A percentile compares a stretch with the other conserved stretches of the same genome.
Conservation (phyloP, 129 eudicot species). For the Flaveria robusta region DNA sequence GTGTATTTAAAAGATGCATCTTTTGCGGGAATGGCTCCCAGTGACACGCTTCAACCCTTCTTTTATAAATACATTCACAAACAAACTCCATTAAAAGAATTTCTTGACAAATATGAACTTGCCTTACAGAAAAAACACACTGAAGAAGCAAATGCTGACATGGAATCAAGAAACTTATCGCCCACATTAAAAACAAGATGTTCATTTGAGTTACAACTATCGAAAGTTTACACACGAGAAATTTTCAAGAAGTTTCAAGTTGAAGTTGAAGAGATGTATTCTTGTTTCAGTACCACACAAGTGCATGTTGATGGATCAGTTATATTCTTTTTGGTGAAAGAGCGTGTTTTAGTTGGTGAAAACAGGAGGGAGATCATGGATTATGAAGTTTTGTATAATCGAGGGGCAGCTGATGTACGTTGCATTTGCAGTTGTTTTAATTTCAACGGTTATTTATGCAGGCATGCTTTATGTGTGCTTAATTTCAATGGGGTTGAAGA, state of each 20-base stretch:
- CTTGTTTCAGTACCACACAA: conserved; percentile 89
- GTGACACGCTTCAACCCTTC: conserved; percentile 55
- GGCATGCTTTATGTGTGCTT: conserved; percentile 83
- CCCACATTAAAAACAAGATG: conserved; percentile 72
- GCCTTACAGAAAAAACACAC: conserved; percentile 78
- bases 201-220: conserved; percentile 77
- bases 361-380: conserved; percentile 72
- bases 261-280: conserved; percentile 96
- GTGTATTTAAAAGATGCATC: conserved; percentile 68
- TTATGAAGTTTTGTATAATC: conserved; percentile 73
- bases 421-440: conserved; percentile 91
- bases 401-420: conserved; percentile 73
- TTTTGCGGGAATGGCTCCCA: conserved; percentile 76
- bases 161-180: conserved; percentile 60
- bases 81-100: conserved; percentile 90
- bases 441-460: conserved; percentile 75
- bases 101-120: conserved; percentile 88
- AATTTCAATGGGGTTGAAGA: conserved; percentile 84
- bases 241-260: conserved; percentile 67
- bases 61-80: conserved; percentile 76
- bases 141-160: conserved; percentile 71
- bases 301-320: conserved; percentile 71
- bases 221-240: conserved; percentile 64
- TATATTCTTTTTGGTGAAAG: conserved; percentile 74
- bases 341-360: conserved; percentile 66